phyloP scores from a whole-genome alignment of 306 rosid genomes.

The Macrotyloma uniflorum region DNA sequence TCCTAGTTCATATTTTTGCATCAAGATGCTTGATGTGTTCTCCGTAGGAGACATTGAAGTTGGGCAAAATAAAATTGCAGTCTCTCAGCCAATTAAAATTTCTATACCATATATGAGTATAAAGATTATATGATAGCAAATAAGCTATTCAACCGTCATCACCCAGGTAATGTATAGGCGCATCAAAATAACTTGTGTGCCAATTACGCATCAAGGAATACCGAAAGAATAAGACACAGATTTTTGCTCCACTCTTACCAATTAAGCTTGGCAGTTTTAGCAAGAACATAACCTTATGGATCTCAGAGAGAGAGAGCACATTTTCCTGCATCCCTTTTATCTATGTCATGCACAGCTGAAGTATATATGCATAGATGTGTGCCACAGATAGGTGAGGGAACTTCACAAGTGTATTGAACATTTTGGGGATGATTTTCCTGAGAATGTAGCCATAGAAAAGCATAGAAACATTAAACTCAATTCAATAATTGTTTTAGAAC shows the following conservation, averaged over 20 bases:
- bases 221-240: constrained; percentile 27
- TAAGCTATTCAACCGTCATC: constrained; percentile 54
- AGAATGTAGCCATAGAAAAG: neutral
- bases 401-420: constrained; percentile 37
- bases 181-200: constrained; percentile 36
- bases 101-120: constrained; percentile 10
- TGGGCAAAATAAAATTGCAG: constrained; percentile 19
- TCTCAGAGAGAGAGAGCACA: constrained; percentile 55
- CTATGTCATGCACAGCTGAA: constrained; percentile 26
- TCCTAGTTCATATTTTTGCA: constrained; percentile 59
- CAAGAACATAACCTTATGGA: constrained; percentile 39
- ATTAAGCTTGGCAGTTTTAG: constrained; percentile 26
- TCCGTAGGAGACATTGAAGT: constrained; percentile 48
- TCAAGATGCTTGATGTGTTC: constrained; percentile 45
- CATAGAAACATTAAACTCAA: constrained; percentile 16
- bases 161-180: constrained; percentile 45
- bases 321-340: constrained; percentile 63
- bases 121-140: neutral
- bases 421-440: constrained; percentile 23
- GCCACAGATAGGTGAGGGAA: constrained; percentile 10
- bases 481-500: constrained; percentile 26
- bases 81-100: constrained; percentile 23
- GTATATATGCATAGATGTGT: neutral
- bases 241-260: constrained; percentile 35
- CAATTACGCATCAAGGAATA: constrained; percentile 38